These are phyloP conservation scores for Scheffersomyces ergatensis DNA, from an alignment of 805 yeast genomes.

Conservation along the genomic window DNA sequence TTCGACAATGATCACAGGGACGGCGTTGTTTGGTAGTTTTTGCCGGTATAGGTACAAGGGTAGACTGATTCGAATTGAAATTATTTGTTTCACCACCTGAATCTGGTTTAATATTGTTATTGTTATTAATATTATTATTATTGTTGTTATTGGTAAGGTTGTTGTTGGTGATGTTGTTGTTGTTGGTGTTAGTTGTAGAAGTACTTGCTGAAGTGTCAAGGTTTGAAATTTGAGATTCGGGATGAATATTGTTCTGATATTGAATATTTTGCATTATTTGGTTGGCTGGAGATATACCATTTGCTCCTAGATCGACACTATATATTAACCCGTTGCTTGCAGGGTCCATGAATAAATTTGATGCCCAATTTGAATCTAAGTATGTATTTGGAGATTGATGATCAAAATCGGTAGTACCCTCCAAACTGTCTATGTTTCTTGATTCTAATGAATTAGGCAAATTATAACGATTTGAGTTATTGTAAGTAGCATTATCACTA, in stretches of 20 bases:
- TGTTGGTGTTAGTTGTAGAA: too few relatives aligned
- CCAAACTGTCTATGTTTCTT: neutral
- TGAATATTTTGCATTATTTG: slow-evolving; percentile 28
- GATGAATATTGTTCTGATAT: slow-evolving; percentile 25
- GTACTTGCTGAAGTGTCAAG: neutral
- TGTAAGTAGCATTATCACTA: neutral
- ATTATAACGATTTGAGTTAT: neutral
- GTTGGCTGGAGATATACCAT: slow-evolving; percentile 3
- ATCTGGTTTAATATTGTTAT: neutral
- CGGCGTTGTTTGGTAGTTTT: slow-evolving; percentile 41
- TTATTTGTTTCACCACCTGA: neutral
- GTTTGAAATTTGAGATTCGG: neutral
- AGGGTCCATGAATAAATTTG: slow-evolving; percentile 30
- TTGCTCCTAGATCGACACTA: slow-evolving; percentile 26
- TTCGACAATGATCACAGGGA: slow-evolving; percentile 85
- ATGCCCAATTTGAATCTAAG: slow-evolving; percentile 32
- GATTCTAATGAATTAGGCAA: neutral
- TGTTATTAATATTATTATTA: neutral
- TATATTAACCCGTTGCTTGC: slow-evolving; percentile 24
- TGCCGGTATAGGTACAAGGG: neutral
- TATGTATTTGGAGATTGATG: slow-evolving; percentile 6
- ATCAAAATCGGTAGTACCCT: neutral
- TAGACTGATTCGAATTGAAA: neutral
- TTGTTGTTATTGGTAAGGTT: too few relatives aligned
- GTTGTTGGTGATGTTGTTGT: too few relatives aligned